A percentile compares a stretch with the other conserved stretches of the same genome.
These are phyloP conservation scores for Dipodascopsis tothii DNA, from an alignment of 805 yeast species.

Conservation along the genomic window DNA sequence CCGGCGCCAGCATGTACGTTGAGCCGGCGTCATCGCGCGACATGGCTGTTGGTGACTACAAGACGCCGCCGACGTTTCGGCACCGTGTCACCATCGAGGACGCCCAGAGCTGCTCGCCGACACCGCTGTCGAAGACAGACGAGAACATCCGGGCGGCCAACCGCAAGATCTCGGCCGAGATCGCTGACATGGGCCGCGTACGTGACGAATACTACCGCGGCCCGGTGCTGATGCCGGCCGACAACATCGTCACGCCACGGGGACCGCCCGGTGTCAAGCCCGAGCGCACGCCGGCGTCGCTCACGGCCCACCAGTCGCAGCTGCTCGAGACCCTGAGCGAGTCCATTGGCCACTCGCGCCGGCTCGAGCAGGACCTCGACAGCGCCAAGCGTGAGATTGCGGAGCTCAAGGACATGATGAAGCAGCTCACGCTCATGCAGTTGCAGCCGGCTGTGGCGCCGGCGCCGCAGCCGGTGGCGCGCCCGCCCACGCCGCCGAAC, in stretches of 20 bases:
- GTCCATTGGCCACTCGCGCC: slow-evolving; percentile 9
- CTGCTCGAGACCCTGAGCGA: slow-evolving; percentile 2
- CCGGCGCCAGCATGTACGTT: background rate
- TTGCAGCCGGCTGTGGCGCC: too few relatives aligned
- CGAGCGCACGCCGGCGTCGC: background rate
- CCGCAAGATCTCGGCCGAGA: background rate
- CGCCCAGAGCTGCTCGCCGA: background rate
- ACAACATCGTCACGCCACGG: background rate
- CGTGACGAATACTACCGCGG: too few relatives aligned
- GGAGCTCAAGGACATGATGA: slow-evolving; percentile 4
- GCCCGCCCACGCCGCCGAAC: too few relatives aligned
- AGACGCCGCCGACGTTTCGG: background rate
- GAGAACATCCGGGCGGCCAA: background rate
- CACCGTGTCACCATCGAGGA: background rate
- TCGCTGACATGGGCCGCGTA: background rate
- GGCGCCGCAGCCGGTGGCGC: too few relatives aligned
- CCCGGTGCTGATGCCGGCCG: background rate
- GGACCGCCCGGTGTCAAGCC: too few relatives aligned
- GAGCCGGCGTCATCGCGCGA: slow-evolving; percentile 2
- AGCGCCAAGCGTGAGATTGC: slow-evolving; percentile 12
- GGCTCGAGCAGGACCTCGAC: slow-evolving; percentile 10
- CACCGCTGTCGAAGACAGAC: background rate
- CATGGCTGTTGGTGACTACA: too few relatives aligned
- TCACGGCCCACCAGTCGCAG: background rate
- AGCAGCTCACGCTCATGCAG: background rate